phyloP scores from a whole-genome alignment of 169 alveolate genomes.

The Theileria luwenshuni region DNA sequence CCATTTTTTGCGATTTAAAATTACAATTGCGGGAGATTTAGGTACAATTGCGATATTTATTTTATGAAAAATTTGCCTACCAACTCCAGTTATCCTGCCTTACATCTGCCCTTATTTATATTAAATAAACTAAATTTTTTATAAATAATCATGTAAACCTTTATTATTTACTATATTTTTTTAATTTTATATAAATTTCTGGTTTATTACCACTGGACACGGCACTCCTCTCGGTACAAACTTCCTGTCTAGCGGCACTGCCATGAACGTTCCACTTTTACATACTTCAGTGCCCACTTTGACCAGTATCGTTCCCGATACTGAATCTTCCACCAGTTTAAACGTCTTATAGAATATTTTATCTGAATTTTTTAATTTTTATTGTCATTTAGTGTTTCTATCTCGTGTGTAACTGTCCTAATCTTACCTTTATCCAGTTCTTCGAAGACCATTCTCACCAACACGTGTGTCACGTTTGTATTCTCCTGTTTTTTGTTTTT shows the following conservation, averaged over 20 bases:
- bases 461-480: not conserved
- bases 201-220: constrained; percentile 4
- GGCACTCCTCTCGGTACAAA: constrained; percentile 25
- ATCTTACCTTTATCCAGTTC: not conserved
- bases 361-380: not conserved
- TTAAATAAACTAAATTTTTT: not conserved
- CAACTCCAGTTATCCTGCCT: not conserved
- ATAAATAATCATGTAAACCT: not conserved
- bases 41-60: not conserved
- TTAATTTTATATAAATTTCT: not conserved
- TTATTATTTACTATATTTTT: not conserved
- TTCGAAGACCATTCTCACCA: not conserved
- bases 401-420: not conserved
- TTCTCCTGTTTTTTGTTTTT: not conserved
- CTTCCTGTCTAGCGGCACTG: constrained; percentile 20
- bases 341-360: not conserved
- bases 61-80: too few relatives aligned
- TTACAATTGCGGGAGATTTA: not conserved
- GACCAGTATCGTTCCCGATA: constrained; percentile 5
- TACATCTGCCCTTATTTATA: not conserved
- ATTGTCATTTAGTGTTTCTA: not conserved
- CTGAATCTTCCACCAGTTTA: not conserved
- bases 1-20: constrained; percentile 24
- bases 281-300: constrained; percentile 3
- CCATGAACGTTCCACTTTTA: constrained; percentile 2